phyloP scores from a whole-genome alignment of 129 eudicot species.

The Flaveria bidentis region DNA sequence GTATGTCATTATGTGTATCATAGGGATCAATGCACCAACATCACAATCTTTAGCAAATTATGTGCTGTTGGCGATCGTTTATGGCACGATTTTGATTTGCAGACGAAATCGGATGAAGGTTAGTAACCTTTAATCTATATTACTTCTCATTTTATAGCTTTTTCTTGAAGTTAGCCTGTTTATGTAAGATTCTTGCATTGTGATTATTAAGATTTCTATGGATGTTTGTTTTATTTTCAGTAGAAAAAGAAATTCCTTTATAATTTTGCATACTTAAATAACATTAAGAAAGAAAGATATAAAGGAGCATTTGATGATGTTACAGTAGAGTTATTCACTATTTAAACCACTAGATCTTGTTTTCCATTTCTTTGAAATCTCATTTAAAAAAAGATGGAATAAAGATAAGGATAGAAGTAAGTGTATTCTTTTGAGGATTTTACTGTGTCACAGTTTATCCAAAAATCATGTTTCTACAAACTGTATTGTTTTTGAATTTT shows the following conservation, averaged over 20 bases:
- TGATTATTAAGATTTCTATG: background rate
- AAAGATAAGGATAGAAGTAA: background rate
- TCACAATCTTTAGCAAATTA: constrained; percentile 85
- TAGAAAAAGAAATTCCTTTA: background rate
- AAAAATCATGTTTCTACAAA: background rate
- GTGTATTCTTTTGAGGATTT: background rate
- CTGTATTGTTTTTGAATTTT: background rate
- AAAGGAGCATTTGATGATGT: constrained; percentile 1
- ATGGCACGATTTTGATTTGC: constrained; percentile 63
- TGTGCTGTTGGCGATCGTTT: constrained; percentile 66
- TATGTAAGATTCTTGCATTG: background rate
- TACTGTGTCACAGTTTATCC: constrained; percentile 4
- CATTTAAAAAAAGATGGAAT: background rate
- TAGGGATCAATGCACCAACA: constrained; percentile 95
- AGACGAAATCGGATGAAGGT: constrained; percentile 67
- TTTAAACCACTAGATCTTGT: background rate
- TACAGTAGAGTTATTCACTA: background rate
- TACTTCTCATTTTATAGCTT: background rate
- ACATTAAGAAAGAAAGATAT: background rate
- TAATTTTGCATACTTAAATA: no score
- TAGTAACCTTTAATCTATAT: constrained; percentile 27
- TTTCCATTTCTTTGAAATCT: constrained; percentile 3
- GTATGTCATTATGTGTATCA: constrained; percentile 13
- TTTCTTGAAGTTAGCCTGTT: background rate
- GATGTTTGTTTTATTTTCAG: background rate